Percentiles rank a stretch among this genome's conserved stretches.
phyloP scores from a whole-genome alignment of 305 asterid genomes.

The Rubia occidens region DNA sequence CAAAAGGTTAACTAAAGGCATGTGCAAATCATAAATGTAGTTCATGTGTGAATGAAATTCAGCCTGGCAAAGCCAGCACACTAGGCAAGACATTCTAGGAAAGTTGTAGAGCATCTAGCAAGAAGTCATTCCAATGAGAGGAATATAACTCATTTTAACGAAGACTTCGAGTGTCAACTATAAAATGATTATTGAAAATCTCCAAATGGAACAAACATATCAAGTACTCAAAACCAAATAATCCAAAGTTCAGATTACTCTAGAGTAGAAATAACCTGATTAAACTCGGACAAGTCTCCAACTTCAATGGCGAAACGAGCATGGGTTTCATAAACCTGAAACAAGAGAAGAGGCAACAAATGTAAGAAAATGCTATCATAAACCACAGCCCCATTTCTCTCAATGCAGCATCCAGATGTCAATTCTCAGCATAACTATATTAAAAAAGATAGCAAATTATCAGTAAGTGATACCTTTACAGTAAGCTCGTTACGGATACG shows the following conservation, averaged over 20 bases:
- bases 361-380: not conserved
- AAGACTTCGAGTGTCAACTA: not conserved
- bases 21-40: not conserved
- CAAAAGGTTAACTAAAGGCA: not conserved
- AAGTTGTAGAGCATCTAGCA: not conserved
- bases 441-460: not conserved
- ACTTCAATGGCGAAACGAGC: slow-evolving; percentile 91
- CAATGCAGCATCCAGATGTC: not conserved
- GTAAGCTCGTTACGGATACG: slow-evolving; percentile 87
- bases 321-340: slow-evolving; percentile 96
- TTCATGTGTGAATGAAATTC: not conserved
- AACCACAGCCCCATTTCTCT: not conserved
- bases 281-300: slow-evolving; percentile 88
- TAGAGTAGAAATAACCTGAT: slow-evolving; percentile 53
- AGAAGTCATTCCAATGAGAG: not conserved
- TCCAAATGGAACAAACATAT: slow-evolving; percentile 2
- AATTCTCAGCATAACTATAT: not conserved
- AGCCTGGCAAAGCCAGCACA: not conserved
- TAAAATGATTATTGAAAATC: not conserved
- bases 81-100: not conserved
- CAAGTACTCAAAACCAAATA: not conserved
- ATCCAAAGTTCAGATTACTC: not conserved
- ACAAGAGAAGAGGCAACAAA: slow-evolving; percentile 18
- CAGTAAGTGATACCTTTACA: slow-evolving; percentile 48
- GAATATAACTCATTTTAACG: not conserved